Evolutionary conservation across 2,329 filamentous ascomycete species (phyloP).

Genomic region (Aspergillus sp.): DNA sequence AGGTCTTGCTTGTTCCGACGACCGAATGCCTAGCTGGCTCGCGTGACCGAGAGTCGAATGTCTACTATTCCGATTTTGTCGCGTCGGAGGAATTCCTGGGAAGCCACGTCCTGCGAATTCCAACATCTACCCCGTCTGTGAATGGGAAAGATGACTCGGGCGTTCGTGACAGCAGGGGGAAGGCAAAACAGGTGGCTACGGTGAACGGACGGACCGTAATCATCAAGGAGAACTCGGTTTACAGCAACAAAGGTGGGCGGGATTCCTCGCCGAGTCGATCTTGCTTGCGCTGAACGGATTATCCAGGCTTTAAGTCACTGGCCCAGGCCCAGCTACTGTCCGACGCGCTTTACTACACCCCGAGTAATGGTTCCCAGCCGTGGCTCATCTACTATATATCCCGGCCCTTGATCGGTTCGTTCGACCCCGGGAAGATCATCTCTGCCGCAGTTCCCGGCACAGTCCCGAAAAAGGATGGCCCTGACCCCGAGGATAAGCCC

Average conservation of each 20-base stretch:
- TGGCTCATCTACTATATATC: constrained; percentile 98
- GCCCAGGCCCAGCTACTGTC: constrained; percentile 79
- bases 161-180: constrained; percentile 76
- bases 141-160: constrained; percentile 50
- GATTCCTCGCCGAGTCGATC: not conserved
- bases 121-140: constrained; percentile 42
- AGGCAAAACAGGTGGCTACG: constrained; percentile 89
- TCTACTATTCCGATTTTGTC: constrained; percentile 68
- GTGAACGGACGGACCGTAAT: constrained; percentile 88
- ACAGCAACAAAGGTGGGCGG: constrained; percentile 84
- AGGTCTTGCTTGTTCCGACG: constrained; percentile 82
- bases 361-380: constrained; percentile 78
- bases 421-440: constrained; percentile 64
- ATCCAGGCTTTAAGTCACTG: constrained; percentile 74
- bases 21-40: constrained; percentile 84
- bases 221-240: constrained; percentile 84
- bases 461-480: constrained; percentile 20
- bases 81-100: constrained; percentile 88
- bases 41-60: constrained; percentile 77
- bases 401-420: constrained; percentile 71
- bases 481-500: constrained; percentile 15
- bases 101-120: constrained; percentile 89
- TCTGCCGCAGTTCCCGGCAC: constrained; percentile 51
- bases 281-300: constrained; percentile 9
- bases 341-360: constrained; percentile 80